Base-by-base conservation (phyloP, 1,139 yeast species). In the Fermentozyma sake region DNA sequence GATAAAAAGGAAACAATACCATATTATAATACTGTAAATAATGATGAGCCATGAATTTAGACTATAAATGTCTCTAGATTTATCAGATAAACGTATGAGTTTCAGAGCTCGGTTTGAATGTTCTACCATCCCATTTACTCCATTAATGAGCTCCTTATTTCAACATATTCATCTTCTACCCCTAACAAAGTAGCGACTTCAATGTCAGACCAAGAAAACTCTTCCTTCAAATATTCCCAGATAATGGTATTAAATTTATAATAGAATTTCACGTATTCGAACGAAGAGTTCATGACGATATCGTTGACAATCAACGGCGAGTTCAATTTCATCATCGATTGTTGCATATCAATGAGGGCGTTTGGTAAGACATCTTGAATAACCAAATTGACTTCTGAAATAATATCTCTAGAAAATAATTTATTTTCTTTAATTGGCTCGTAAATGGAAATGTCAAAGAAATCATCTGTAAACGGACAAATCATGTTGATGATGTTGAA, bases 171-270 rank as follows among this genome's bases (percentile, higher is more conserved):
- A 7, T 59, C 61, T 28, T 72, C 79, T 14, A 79, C 68, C 10
- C 87, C 89, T 15, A 81, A 50, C 31, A 82, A 58, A 0, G 84
- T 78, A 5, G 82, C 76, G 18, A 80, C 73, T 29, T 80, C 85
- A 6, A 47, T 35, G 22, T 68, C 76, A 10, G 69, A 58, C 83
- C 84, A 78, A 14, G 61, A 55, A 34, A 76, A 59, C 9, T 42
- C 38, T 22, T 61, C 50, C 1, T 61, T 46, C 38, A 72, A 61
- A 41, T 69, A 73, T 34, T 65, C 64, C 7, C 38, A 34, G 6
- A 58, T 54, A 3, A 73, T 56, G n/a, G 46, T 31, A 24, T 52
- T 43, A 26, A 81, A 69, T 18, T 70, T 69, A 20, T 55, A 47
- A 43, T 78, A 79, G 37, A 81, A 75, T 26, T 64, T 61, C 12